These are phyloP conservation scores for Apiospora koreana DNA, from an alignment of 2,329 filamentous ascomycete genomes.

Conservation along the genomic window DNA sequence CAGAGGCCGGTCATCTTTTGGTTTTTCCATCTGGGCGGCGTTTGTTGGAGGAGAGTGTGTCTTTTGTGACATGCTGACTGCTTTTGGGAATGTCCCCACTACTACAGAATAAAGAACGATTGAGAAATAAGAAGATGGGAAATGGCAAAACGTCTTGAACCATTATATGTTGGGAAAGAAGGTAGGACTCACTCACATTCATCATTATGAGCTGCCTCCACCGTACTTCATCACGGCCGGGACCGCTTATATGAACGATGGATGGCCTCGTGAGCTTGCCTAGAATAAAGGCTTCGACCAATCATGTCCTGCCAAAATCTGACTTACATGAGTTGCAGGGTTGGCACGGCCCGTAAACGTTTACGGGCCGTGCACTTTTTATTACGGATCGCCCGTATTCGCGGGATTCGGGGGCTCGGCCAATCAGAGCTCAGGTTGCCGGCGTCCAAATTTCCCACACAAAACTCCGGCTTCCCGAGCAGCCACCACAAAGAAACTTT, in stretches of 20 bases:
- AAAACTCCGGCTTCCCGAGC: background rate
- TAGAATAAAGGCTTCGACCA: background rate
- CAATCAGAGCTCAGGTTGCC: background rate
- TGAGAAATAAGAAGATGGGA: no score
- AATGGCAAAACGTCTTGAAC: background rate
- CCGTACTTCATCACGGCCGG: background rate
- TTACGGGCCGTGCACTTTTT: background rate
- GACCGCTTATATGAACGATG: background rate
- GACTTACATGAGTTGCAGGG: background rate
- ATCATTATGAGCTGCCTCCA: background rate
- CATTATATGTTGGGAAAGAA: background rate
- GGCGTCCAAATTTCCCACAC: background rate
- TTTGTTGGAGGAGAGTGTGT: no score
- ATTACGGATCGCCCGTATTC: background rate
- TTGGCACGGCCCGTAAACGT: constrained; percentile 3
- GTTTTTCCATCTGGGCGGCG: no score
- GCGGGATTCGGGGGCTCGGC: background rate
- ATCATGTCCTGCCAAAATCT: background rate
- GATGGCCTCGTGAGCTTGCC: background rate
- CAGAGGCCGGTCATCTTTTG: background rate
- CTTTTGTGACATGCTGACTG: no score
- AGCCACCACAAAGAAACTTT: background rate
- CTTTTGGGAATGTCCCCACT: no score
- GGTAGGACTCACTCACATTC: background rate
- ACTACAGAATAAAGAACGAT: no score